These are phyloP conservation scores for Gossypium stocksii DNA, from an alignment of 345 rosid genomes.

Conservation along the genomic window DNA sequence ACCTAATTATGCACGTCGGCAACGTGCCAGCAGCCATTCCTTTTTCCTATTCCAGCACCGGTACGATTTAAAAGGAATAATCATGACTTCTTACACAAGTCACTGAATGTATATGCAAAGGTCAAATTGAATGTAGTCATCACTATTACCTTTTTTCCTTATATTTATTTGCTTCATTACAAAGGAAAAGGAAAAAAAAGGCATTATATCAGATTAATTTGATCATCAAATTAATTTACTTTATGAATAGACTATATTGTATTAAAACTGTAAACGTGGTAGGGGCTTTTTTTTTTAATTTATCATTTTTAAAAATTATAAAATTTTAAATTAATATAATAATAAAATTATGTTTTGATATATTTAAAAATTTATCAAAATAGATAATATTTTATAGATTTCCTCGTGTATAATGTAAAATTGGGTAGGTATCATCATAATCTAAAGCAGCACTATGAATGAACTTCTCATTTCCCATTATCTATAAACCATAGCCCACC, in stretches of 20 bases:
- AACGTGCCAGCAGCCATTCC: not conserved
- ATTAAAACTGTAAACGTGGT: too few species aligned
- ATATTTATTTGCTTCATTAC: not conserved
- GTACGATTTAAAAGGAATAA: not conserved
- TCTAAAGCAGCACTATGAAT: not conserved
- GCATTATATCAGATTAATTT: too few species aligned
- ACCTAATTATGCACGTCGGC: slow-evolving; percentile 4
- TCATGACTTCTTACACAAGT: not conserved
- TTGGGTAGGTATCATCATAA: not conserved
- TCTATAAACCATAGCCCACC: not conserved
- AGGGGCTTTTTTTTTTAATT: too few species aligned
- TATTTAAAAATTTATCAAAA: too few species aligned
- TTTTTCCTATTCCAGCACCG: not conserved
- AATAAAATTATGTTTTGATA: too few species aligned
- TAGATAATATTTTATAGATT: too few species aligned
- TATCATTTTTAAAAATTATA: too few species aligned
- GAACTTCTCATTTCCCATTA: not conserved
- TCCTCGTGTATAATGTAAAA: not conserved
- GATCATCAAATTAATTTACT: too few species aligned
- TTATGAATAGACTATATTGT: too few species aligned
- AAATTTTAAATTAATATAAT: too few species aligned
- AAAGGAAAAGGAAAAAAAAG: not conserved
- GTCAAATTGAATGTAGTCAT: not conserved
- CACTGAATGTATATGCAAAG: not conserved
- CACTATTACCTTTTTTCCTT: too few species aligned